Base-by-base conservation (phyloP, 2,329 filamentous ascomycete genomes). In the Immersiporthe knoxdaviesiana region DNA sequence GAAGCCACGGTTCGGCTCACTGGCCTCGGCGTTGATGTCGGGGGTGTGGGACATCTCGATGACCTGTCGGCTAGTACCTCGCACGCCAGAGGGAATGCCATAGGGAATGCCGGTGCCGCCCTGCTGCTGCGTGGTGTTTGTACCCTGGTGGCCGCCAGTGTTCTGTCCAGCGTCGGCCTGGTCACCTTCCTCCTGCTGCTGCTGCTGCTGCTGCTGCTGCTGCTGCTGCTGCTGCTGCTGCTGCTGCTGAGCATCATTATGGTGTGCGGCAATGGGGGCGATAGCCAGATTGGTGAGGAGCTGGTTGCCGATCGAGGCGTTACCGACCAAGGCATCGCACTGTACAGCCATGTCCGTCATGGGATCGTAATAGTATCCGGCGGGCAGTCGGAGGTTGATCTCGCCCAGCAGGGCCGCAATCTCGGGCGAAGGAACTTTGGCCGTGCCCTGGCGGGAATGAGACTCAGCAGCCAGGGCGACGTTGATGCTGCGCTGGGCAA, bases 321-420 rank as follows among this genome's bases (percentile, higher is more conserved):
- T 27, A 1, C n/a, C 41, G 21, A 41, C 39, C 27, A 50, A 7
- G 14, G 39, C 7, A 5, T 18, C 37, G 61, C 39, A 44, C 5
- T 24, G 6, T 2, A 32, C 27, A 16, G 32, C 61, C 12, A 14
- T 14, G 11, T 67, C 39, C 4, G 54, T 39, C 18, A 66, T 58
- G 0, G 69, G 69, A 27, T 71, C 69, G 18, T 35, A 69, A 27
- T 50, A 60, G 21, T 56, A 44, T 10, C 41, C 59, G 47, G 11
- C 18, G 6, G 60, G 61, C 62, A 44, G 62, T 54, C 21, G 75
- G 66, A 74, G 76, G 47, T 77, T 77, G 0, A 73, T 74, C 47
- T 70, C 72, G 0, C 56, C 70, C 37, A 72, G 18, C 24, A 61
- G 30, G 16, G 60, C 11, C 7, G 61, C 7, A 30, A 68, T 21